Percentiles rank a stretch among this genome's conserved stretches.
Conservation (phyloP, 192 early-diverging fungal species). For the Allomyces macrogynus region DNA sequence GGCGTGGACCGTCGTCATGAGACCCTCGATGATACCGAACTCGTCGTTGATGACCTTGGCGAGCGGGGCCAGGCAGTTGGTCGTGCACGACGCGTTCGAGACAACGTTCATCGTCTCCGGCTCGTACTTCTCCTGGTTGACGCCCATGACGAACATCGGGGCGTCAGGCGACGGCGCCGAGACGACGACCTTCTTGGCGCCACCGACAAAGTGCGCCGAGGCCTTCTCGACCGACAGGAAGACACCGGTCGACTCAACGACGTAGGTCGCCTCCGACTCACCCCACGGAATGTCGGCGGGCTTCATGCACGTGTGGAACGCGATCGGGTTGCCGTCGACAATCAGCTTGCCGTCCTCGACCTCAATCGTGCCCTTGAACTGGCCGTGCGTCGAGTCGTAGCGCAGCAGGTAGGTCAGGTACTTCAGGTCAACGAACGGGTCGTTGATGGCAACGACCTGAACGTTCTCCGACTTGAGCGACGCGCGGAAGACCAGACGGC, state of each 20-base stretch:
- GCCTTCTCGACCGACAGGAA: slow-evolving; percentile 87
- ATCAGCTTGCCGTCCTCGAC: slow-evolving; percentile 72
- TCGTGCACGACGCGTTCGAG: slow-evolving; percentile 98
- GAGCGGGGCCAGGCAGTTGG: slow-evolving; percentile 95
- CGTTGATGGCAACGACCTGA: slow-evolving; percentile 80
- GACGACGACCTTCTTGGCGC: slow-evolving; percentile 98
- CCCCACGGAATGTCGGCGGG: slow-evolving; percentile 85
- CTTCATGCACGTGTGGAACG: slow-evolving; percentile 50
- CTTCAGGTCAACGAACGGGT: slow-evolving; percentile 85
- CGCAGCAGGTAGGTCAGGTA: slow-evolving; percentile 97
- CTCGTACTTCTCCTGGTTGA: slow-evolving; percentile 91
- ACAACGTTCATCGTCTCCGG: slow-evolving; percentile 54
- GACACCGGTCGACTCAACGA: slow-evolving; percentile 97
- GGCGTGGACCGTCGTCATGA: slow-evolving; percentile 98
- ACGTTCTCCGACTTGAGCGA: slow-evolving; percentile 48
- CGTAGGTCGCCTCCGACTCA: slow-evolving; percentile 54
- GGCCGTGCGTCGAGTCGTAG: slow-evolving; percentile 98
- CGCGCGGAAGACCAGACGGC: slow-evolving; percentile 87
- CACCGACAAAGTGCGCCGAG: slow-evolving; percentile 63
- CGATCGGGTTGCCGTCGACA: slow-evolving; percentile 65
- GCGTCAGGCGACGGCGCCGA: slow-evolving; percentile 89
- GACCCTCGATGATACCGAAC: slow-evolving; percentile 85
- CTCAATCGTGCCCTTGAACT: slow-evolving; percentile 65
- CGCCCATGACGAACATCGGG: slow-evolving; percentile 95
- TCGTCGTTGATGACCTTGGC: slow-evolving; percentile 92